Percentiles rank a stretch among this genome's conserved stretches.
Conservation (phyloP, 495 filamentous ascomycete genomes). For the Neurospora sp. region DNA sequence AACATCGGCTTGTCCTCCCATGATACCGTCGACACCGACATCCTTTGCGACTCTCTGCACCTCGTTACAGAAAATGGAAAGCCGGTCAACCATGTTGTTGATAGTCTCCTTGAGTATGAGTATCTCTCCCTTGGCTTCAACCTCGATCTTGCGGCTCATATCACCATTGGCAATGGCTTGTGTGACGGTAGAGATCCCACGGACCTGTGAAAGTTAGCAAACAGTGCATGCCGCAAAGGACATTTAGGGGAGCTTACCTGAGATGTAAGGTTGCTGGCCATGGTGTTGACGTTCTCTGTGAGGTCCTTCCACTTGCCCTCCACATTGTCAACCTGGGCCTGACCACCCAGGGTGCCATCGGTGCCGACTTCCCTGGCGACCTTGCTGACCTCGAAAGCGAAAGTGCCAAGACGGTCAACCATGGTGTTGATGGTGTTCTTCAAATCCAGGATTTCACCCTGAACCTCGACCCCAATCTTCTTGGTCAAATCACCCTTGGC, state of each 20-base stretch:
- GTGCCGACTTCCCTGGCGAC: slow-evolving; percentile 97
- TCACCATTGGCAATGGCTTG: slow-evolving; percentile 91
- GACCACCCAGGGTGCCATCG: slow-evolving; percentile 89
- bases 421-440: slow-evolving; percentile 99
- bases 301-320: slow-evolving; percentile 99
- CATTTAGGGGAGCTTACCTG: slow-evolving; percentile 36
- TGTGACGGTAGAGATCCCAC: slow-evolving; percentile 93
- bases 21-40: slow-evolving; percentile 96
- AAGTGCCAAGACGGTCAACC: slow-evolving; percentile 94
- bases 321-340: slow-evolving; percentile 93
- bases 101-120: slow-evolving; percentile 91
- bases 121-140: slow-evolving; percentile 93
- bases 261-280: slow-evolving; percentile 91
- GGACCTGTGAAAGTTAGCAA: slow-evolving; percentile 42
- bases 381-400: slow-evolving; percentile 97
- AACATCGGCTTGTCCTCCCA: slow-evolving; percentile 96
- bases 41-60: slow-evolving; percentile 94
- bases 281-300: slow-evolving; percentile 89
- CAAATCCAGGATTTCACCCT: slow-evolving; percentile 88
- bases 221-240: not conserved
- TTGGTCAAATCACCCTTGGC: slow-evolving; percentile 89
- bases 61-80: slow-evolving; percentile 95
- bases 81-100: slow-evolving; percentile 96
- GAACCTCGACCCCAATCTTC: slow-evolving; percentile 92
- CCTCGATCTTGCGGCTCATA: slow-evolving; percentile 92